A percentile compares a stretch with the other conserved stretches of the same genome.
Evolutionary conservation across 2,329 filamentous ascomycete species (phyloP).

Genomic region (Ceratocystis eucalypticola): DNA sequence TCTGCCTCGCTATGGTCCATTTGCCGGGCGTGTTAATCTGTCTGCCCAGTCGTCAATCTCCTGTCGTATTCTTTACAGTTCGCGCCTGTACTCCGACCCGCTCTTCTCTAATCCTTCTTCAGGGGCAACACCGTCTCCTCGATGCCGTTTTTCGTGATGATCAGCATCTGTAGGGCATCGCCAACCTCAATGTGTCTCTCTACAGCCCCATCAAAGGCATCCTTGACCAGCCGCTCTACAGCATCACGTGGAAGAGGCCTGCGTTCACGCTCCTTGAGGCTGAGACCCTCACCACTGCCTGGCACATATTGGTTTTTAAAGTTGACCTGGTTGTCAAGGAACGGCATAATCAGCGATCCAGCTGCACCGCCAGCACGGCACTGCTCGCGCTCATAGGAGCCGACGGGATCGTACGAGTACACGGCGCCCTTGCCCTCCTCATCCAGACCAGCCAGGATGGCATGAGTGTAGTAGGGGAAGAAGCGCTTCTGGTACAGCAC

Average conservation of each 20-base stretch:
- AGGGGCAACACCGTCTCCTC: slow-evolving; percentile 70
- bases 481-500: slow-evolving; percentile 96
- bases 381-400: slow-evolving; percentile 93
- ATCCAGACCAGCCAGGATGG: slow-evolving; percentile 85
- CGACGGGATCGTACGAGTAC: slow-evolving; percentile 96
- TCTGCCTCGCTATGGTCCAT: slow-evolving; percentile 2
- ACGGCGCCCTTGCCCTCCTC: slow-evolving; percentile 88
- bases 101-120: slow-evolving; percentile 66
- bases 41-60: not conserved
- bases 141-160: slow-evolving; percentile 78
- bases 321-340: slow-evolving; percentile 98
- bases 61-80: not conserved
- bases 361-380: slow-evolving; percentile 88
- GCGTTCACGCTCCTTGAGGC: slow-evolving; percentile 56
- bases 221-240: slow-evolving; percentile 80
- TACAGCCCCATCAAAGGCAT: slow-evolving; percentile 95
- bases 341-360: slow-evolving; percentile 93
- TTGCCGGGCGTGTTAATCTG: not conserved
- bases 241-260: slow-evolving; percentile 56
- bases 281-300: slow-evolving; percentile 70
- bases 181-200: slow-evolving; percentile 99
- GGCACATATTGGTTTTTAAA: slow-evolving; percentile 98
- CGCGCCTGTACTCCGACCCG: not conserved
- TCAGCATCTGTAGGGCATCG: slow-evolving; percentile 88
- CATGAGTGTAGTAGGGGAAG: slow-evolving; percentile 96